Evolutionary conservation across 164 flowering plant species (phyloP), one percentile per base, ranked within the genome.

Genomic region (Amborella trichopoda): DNA sequence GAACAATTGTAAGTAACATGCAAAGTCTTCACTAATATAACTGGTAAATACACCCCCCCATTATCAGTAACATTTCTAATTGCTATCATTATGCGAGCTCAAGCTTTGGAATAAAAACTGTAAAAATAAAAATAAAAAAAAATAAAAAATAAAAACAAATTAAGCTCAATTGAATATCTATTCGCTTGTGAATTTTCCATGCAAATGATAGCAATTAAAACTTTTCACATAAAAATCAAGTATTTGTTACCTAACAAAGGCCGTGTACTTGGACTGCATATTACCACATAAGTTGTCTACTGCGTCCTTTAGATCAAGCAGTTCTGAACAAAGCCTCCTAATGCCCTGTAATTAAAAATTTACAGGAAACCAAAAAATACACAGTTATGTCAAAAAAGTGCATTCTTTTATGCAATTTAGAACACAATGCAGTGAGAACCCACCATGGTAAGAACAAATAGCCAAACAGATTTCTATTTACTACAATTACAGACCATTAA

Each of bases 291-390:
- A 66, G 55, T 78, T 80, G 28, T 91, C 98, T 43, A 87, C 98
- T 3, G 96, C 83, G 74, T 91, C 96, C 71, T 91, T 91, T 50
- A 91, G 65, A 70, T 81, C 95, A 72, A 91, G 58, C 47, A 91
- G 93, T 74, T 91, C 96, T 65, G 83, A 83, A 48, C 98, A 91
- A 5, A 87, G 75, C 46, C 74, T 80, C 59, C 98, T 72, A 48
- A 91, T 80, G 50, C 98, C 96, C 98, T 91, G 68, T 64, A 70
- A 6, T 30, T 14, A 30, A 30, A 19, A 42, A n/a, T 17, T 4
- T 4, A 20, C 13, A 18, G 44, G 53, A 27, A 28, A 5, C 10
- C 4, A 49, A 12, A 16, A 38, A 11, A 38, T 16, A 38, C 41
- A 38, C 16, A n/a, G n/a, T n/a, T n/a, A n/a, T n/a, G n/a, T n/a